Base-by-base conservation (phyloP, 129 eudicot genomes). In the Oenanthe sinensis region DNA sequence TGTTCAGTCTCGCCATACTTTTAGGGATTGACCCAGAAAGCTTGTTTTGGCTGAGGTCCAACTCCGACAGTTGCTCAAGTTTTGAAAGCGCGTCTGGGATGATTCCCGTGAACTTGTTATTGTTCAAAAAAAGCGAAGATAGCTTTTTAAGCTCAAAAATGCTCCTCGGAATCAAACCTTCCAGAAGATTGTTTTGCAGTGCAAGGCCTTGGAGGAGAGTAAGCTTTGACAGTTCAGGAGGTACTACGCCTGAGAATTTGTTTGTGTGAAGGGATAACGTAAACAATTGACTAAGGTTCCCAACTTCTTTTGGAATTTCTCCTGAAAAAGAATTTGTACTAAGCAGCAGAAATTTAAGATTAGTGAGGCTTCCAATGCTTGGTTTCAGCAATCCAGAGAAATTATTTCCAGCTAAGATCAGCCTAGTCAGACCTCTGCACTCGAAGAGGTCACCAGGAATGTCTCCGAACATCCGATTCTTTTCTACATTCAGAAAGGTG, bases 361-460 rank as follows among this genome's bases (percentile, higher is more conserved):
- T 88, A 26, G 26, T 74, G 71, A 90, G 87, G 30, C 43, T 88
- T n/a, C 94, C 94, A 19, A 95, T 79, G 10, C 60, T 50, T 6
- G 93, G 82, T 40, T 74, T 90, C 69, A 95, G 71, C 22, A 73
- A 47, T 17, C 97, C 97, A 0, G 78, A 81, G 45, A 91, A 77
- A 71, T 82, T 85, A 81, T 88, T 95, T 36, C 39, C 13, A 19
- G 82, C 82, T 2, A 91, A 4, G 80, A 82, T 75, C 9, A 91
- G 81, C 26, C 2, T 65, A 69, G 50, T 63, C 12, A 95, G 96
- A 80, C 71, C 82, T 22, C 85, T 52, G 82, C 93, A 91, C 44
- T 90, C 71, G 81, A 87, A 95, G 55, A 94, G 79, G 40, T 87
- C 92, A 5, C 87, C 89, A 0, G 98, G 97, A 48, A 95, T 85